Evolutionary conservation across 805 yeast genomes (phyloP), one percentile per base, ranked within the genome.

Genomic region (Candida krabiensis): DNA sequence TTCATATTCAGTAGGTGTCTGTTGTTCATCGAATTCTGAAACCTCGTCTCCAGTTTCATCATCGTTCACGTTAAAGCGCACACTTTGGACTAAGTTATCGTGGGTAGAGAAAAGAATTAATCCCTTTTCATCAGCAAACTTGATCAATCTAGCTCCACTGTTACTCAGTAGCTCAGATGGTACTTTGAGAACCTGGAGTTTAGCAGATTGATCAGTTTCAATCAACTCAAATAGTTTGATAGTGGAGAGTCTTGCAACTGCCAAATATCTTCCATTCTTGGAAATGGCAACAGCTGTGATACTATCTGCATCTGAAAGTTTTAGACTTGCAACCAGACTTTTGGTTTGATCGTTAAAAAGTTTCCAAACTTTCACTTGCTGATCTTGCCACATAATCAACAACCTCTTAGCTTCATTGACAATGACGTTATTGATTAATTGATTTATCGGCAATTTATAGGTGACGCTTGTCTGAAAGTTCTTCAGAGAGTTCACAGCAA

Each of bases 351-450:
- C 54, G 22, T 39, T 43, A 18, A 37, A 23, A 14, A 87, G 54
- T 44, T 64, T 67, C 98, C 98, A 93, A 9, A 93, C 70, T 56
- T 88, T 88, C 28, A 91, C 75, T 3, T 75, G 69, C 56, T 85
- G 89, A 49, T 85, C 95, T 52, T 80, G 83, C 93, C 95, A 91
- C 73, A 83, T 72, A 6, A 79, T 71, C 19, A 91, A 61, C 17
- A 80, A 62, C 43, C 81, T 72, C 27, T 73, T 68, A 5, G 58
- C 54, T 31, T 67, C 60, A 44, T 77, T 74, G 11, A 77, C 55
- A 1, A 72, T 51, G 9, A 60, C 42, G 30, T 58, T 58, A 27
- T 38, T 30, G 13, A 34, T 46, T 12, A 49, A 16, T 22, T 52
- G 42, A 30, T 60, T 55, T 4, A 83, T 70, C 18, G 90, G 78